Base-by-base conservation (phyloP, 1,284 basidiomycete species). In the Ganoderma multipileum region DNA sequence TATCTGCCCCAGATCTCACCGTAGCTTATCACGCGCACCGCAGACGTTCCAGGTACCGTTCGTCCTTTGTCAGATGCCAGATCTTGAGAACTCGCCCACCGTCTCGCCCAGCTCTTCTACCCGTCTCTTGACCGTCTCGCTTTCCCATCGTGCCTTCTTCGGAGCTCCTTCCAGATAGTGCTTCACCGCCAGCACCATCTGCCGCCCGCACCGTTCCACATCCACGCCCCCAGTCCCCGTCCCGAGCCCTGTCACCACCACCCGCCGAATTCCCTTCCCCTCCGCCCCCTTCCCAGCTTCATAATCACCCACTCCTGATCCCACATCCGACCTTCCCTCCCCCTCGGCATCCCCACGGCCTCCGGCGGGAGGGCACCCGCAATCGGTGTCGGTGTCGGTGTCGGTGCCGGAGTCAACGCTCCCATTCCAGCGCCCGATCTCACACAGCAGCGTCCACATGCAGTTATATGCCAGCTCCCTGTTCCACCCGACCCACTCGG, bases 231-330 rank as follows among this genome's bases (percentile, higher is more conserved):
- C 75, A 9, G 52, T 55, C 7, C 75, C 76, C 39, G 75, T 77
- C 18, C 69, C 77, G 16, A 76, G 64, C 44, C 76, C 76, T 1
- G 76, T 73, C 74, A 78, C 76, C 57, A 77, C 65, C 50, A 77
- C 67, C 30, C 67, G 69, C 44, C 59, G 14, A 42, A 77, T 75
- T 41, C 52, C 38, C 33, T 16, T 23, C n/a, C 20, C 33, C 11
- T 23, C 36, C 23, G 8, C n/a, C 36, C 33, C 36, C 58, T 38
- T 36, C 41, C 59, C 59, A 23, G 20, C 55, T 14, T 42, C 59
- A n/a, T 61, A 47, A n/a, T 9, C 38, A 14, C 12, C 38, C 38
- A 2, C n/a, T n/a, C 62, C 63, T n/a, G 28, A 23, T 28, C 52
- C 6, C 26, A 9, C 26, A 54, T 20, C 55, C 6, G 55, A 20